Conservation (phyloP, 1,139 yeast genomes). For the Meyerozyma athensensis region DNA sequence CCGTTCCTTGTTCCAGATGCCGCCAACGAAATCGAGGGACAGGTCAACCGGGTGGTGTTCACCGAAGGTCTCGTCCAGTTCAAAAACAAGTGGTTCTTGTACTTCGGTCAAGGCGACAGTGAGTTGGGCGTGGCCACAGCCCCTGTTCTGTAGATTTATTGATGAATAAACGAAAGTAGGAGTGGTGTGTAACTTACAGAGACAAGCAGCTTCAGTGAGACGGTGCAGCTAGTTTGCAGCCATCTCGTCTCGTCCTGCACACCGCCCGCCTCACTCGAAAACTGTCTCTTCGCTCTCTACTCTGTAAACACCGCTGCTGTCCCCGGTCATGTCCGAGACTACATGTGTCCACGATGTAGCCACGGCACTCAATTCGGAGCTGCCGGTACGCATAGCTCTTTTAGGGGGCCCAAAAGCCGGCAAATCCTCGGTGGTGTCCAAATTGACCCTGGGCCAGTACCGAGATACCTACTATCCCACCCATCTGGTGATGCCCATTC, state of each 20-base stretch:
- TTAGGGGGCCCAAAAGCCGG: slow-evolving; percentile 54
- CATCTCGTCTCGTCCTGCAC: neutral
- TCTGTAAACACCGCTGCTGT: no score
- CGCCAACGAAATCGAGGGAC: slow-evolving; percentile 37
- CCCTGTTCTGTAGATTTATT: slow-evolving; percentile 9
- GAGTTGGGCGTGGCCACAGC: slow-evolving; percentile 43
- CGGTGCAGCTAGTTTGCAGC: no score
- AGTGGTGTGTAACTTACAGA: no score
- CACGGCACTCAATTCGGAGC: neutral
- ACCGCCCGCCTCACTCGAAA: no score
- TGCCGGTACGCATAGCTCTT: slow-evolving; percentile 51
- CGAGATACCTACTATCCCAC: slow-evolving; percentile 68
- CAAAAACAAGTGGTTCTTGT: slow-evolving; percentile 39
- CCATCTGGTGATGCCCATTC: slow-evolving; percentile 45
- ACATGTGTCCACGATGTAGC: neutral
- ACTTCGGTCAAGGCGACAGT: slow-evolving; percentile 43
- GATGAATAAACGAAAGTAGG: no score
- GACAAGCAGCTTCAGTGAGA: no score
- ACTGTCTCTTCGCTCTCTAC: no score
- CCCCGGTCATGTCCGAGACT: neutral
- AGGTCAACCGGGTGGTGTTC: slow-evolving; percentile 41
- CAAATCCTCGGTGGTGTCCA: slow-evolving; percentile 48
- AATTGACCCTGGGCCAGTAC: slow-evolving; percentile 43
- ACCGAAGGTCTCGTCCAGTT: slow-evolving; percentile 44
- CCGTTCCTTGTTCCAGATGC: slow-evolving; percentile 36